Base-by-base conservation (phyloP, 352 stramenopile genomes). In the Plasmopara viticola region DNA sequence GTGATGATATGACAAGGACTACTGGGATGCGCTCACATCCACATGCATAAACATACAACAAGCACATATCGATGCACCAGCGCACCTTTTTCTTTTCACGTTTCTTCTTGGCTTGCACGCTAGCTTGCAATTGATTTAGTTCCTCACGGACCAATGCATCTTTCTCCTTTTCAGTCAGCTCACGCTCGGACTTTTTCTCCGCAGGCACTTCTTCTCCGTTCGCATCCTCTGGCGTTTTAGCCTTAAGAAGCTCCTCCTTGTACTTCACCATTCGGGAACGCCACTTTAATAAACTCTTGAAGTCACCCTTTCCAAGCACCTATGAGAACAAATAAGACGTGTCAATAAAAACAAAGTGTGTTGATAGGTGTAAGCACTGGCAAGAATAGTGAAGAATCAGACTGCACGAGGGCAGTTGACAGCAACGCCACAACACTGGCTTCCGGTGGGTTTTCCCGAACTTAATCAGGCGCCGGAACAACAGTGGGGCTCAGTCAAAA, bases 221-320 rank as follows among this genome's bases (percentile, higher is more conserved):
- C 0, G 73, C 67, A 13, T 87, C 71, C 1, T 77, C 61, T 0
- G 71, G 67, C 0, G 69, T 69, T 1, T 83, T 53, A 2, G 74
- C 75, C 64, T 90, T 90, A 2, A 92, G 41, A 6, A 94, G 70
- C 41, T 92, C 81, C 2, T 87, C 71, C 48, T 90, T 90, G 71
- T 90, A 92, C 52, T 85, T 84, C 6, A 73, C 60, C 81, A 99
- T 97, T 33, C 96, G 95, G 6, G 95, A 72, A 15, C 97, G 84
- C 97, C 97, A 99, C 48, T 94, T 97, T 9, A 99, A 68, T 17
- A 99, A 60, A 20, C 72, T 72, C 68, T 98, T 98, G 53, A 99
- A 99, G 56, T 99, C 97, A 6, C 72, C 66, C 48, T 99, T 99
- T 44, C 97, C 97, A 12, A 99, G 78, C 8, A 99, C 84, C 84